Percentiles rank a stretch among this genome's conserved stretches.
These are phyloP conservation scores for Metschnikowia cubensis DNA, from an alignment of 805 yeast species.

Conservation along the genomic window DNA sequence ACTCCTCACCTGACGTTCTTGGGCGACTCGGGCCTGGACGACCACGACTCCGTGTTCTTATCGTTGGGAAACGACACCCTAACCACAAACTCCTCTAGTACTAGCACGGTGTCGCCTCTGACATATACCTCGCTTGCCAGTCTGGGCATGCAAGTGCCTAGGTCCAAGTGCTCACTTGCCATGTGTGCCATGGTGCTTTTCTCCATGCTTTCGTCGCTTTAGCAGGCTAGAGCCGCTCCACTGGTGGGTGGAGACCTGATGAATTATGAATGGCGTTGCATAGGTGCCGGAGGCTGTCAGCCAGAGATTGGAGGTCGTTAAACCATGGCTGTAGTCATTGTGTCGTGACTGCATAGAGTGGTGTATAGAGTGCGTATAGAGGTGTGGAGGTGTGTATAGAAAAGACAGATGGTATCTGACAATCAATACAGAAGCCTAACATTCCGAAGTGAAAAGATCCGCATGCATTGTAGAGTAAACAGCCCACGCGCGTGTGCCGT, in stretches of 20 bases:
- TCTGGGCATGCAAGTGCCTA: background rate
- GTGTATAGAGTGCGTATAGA: no score
- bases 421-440: no score
- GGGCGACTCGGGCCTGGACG: background rate
- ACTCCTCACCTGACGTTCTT: slow-evolving; percentile 1
- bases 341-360: no score
- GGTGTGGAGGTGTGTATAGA: no score
- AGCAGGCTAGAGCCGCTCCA: background rate
- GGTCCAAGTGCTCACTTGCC: background rate
- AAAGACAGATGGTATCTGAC: no score
- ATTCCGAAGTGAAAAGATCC: background rate
- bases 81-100: slow-evolving; percentile 4
- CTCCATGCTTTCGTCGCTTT: slow-evolving; percentile 1
- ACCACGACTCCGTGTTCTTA: background rate
- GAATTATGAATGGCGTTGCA: background rate
- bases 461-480: background rate
- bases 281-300: no score
- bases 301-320: no score
- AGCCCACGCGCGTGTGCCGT: background rate
- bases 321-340: no score
- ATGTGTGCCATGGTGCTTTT: background rate
- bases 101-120: background rate
- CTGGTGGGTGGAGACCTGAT: background rate
- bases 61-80: slow-evolving; percentile 3
- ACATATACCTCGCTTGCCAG: background rate